phyloP scores from a whole-genome alignment of 1,139 yeast species.

The Blastobotrys buckinghamii region DNA sequence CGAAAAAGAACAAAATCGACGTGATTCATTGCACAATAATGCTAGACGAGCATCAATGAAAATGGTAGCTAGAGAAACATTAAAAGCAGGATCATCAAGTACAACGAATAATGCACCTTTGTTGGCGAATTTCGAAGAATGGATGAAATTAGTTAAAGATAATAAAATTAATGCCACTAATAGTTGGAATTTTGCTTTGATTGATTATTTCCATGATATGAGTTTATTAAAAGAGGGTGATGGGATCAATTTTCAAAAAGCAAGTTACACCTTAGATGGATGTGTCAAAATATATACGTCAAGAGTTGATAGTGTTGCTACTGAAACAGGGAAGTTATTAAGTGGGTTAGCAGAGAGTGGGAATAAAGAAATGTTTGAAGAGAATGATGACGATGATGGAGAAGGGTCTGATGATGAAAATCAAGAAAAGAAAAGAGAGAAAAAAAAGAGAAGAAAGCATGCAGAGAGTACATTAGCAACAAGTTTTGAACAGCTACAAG shows the following conservation, averaged over 20 bases:
- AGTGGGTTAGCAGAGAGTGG: conserved; percentile 57
- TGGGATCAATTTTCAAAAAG: conserved; percentile 66
- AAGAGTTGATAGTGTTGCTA: conserved; percentile 86
- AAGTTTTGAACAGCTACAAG: conserved; percentile 53
- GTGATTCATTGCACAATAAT: conserved; percentile 14
- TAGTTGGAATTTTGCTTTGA: conserved; percentile 79
- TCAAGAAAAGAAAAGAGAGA: conserved; percentile 26
- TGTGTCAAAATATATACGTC: conserved; percentile 80
- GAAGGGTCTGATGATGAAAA: conserved; percentile 29
- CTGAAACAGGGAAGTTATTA: conserved; percentile 79
- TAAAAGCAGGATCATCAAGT: conserved; percentile 7
- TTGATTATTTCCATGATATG: conserved; percentile 77
- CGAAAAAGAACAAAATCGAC: conserved; percentile 26
- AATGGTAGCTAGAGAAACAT: conserved; percentile 23
- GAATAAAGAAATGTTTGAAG: conserved; percentile 25
- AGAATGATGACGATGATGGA: conserved; percentile 29
- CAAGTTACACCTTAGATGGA: conserved; percentile 77
- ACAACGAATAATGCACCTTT: conserved; percentile 16
- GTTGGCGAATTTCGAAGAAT: conserved; percentile 73
- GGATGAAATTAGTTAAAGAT: conserved; percentile 87
- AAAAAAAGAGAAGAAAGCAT: conserved; percentile 21
- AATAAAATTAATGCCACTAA: conserved; percentile 51
- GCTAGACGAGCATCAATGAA: conserved; percentile 16
- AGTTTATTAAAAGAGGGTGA: conserved; percentile 55
- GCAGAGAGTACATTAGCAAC: conserved; percentile 44